These are phyloP conservation scores for Fusarium solani-melongenae DNA, from an alignment of 2,329 filamentous ascomycete genomes.

Conservation along the genomic window DNA sequence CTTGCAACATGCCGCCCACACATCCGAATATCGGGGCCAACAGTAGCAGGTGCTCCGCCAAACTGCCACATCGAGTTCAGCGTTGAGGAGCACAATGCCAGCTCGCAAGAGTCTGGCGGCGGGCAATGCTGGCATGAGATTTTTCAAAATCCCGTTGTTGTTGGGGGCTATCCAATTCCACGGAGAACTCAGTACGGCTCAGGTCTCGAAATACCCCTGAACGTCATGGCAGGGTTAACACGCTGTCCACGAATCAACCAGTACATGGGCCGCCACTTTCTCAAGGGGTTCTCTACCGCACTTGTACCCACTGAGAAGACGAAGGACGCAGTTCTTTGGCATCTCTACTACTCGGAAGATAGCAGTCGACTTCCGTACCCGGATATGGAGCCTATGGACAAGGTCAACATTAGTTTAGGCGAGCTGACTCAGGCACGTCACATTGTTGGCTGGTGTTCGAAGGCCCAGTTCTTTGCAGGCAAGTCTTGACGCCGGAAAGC, in stretches of 20 bases:
- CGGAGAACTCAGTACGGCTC: neutral
- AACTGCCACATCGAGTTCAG: neutral
- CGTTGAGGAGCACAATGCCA: neutral
- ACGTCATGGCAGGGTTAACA: neutral
- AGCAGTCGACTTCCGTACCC: neutral
- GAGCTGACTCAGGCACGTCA: neutral
- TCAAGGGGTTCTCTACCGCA: neutral
- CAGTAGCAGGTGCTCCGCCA: neutral
- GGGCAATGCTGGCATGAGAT: neutral
- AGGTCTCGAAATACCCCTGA: neutral
- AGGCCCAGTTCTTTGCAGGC: neutral
- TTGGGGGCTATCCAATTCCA: neutral
- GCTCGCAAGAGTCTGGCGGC: neutral
- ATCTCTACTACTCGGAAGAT: neutral
- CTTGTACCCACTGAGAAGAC: neutral
- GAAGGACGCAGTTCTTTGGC: neutral
- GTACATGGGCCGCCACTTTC: neutral
- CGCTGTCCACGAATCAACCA: neutral
- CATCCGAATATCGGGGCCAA: neutral
- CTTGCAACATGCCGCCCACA: neutral
- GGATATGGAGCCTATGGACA: accelerated
- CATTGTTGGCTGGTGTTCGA: neutral
- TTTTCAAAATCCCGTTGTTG: neutral
- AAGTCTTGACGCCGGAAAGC: neutral
- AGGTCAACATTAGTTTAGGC: accelerated